Base-by-base conservation (phyloP, 2,329 filamentous ascomycete genomes). In the Pseudogymnoascus sp. region DNA sequence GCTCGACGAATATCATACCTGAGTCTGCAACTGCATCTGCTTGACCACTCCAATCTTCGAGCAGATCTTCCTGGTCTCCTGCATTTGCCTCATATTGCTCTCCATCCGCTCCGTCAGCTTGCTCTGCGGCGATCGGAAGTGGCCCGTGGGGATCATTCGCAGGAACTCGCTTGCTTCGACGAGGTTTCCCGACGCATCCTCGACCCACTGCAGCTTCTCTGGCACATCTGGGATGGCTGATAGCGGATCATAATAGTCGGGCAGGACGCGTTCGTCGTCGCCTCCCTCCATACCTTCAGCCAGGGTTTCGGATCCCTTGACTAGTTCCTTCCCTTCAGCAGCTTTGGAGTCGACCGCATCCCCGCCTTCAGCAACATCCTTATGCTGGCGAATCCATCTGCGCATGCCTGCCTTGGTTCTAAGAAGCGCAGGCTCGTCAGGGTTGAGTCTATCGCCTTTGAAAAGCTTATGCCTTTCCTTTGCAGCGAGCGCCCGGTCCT, bases 1-100 rank as follows among this genome's bases (percentile, higher is more conserved):
- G 16, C 11, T 16, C 5, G 19, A 2, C 38, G 2, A 26, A 3
- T 37, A 60, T 71, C 79, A 73, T 84, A 91, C 90, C 83, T 97
- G 95, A 61, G 92, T 91, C 75, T 99, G 95, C 62, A 97, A 86
- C 77, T 99, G 95, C 95, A 99, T 99, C 78, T 99, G 95, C 79
- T 97, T 99, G 74, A 99, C 95, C 66, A 99, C 91, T 59, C 91
- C 88, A 73, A 99, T 96, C 77, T 97, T 99, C 10, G 92, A 92
- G 71, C 92, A 96, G 31, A 99, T 83, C 73, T 97, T 97, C 69
- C 95, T 84, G 0, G 95, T 99, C 71, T 97, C 93, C 74, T 99
- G 95, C 82, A 99, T 93, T 73, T 97, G 93, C 65, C 86, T 86
- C 76, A 97, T 91, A 70, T 99, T 99, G 63, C 86, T 85, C 69